Percentiles rank a stretch among this genome's conserved stretches.
These are phyloP conservation scores for Sclerotinia nivalis DNA, from an alignment of 2,329 filamentous ascomycete species.

Conservation along the genomic window DNA sequence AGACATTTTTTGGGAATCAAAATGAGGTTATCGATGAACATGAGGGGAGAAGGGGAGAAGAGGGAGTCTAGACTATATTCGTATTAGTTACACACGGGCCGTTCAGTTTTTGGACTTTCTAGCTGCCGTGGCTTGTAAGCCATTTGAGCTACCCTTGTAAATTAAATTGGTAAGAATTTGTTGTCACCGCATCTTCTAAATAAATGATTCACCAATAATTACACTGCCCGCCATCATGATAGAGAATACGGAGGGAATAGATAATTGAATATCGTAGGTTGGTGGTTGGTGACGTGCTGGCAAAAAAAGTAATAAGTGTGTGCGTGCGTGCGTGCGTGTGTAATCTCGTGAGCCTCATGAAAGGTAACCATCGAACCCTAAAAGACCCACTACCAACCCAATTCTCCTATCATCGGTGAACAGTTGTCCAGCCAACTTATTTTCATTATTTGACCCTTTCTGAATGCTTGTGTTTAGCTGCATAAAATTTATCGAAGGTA, in stretches of 20 bases:
- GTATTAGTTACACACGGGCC: not conserved
- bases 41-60: constrained; percentile 3
- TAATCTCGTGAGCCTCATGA: constrained; percentile 10
- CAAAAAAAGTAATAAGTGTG: not conserved
- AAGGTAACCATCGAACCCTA: not conserved
- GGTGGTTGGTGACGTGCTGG: not conserved
- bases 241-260: not conserved
- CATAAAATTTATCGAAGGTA: not conserved
- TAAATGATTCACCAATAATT: not conserved
- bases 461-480: not conserved
- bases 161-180: not conserved
- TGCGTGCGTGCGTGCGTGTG: not conserved
- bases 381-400: not conserved
- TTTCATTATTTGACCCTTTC: not conserved
- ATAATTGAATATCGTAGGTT: not conserved
- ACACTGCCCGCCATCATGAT: not conserved
- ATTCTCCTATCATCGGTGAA: constrained; percentile 22
- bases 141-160: not conserved
- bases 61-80: not conserved
- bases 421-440: constrained; percentile 22
- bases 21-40: constrained; percentile 17
- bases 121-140: not conserved
- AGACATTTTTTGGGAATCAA: not conserved
- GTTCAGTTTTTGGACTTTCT: not conserved
- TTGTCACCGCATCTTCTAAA: constrained; percentile 16